phyloP scores from a whole-genome alignment of 2,329 filamentous ascomycete species.

The Diplodia intermedia region DNA sequence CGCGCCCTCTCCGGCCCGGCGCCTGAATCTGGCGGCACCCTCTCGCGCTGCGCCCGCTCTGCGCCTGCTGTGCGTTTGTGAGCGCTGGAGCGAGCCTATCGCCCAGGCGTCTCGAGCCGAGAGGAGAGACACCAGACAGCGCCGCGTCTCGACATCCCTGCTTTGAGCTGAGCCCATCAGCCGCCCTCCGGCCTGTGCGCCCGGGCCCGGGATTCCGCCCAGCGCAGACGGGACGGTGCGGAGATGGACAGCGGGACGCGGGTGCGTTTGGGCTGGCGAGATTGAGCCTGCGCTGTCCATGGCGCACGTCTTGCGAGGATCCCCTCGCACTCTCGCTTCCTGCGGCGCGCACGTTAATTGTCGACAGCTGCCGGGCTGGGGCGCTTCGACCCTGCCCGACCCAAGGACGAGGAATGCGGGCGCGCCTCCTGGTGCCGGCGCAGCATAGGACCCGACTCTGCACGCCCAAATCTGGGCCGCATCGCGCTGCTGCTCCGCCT shows the following conservation, averaged over 20 bases:
- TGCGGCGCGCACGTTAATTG: slow-evolving; percentile 11
- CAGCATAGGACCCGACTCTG: slow-evolving; percentile 14
- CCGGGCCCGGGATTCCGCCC: slow-evolving; percentile 19
- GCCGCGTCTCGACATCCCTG: slow-evolving; percentile 27
- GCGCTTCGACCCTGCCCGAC: neutral
- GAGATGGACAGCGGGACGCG: slow-evolving; percentile 22
- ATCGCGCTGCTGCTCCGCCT: too few relatives aligned
- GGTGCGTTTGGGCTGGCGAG: slow-evolving; percentile 25
- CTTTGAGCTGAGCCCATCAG: slow-evolving; percentile 16
- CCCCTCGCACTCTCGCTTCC: slow-evolving; percentile 24
- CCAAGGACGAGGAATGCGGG: slow-evolving; percentile 12
- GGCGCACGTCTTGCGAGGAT: slow-evolving; percentile 2
- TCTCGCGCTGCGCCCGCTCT: slow-evolving; percentile 5
- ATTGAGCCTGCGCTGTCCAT: slow-evolving; percentile 9
- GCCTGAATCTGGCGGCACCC: neutral
- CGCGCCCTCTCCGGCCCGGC: neutral
- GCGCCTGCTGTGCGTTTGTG: slow-evolving; percentile 16
- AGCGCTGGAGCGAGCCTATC: slow-evolving; percentile 20
- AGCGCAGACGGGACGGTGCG: slow-evolving; percentile 26
- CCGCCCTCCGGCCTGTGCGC: slow-evolving; percentile 12
- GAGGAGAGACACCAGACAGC: slow-evolving; percentile 27
- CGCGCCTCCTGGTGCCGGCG: neutral
- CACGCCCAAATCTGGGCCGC: neutral
- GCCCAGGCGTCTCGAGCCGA: slow-evolving; percentile 22
- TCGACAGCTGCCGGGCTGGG: neutral